A percentile compares a stretch with the other conserved stretches of the same genome.
phyloP scores from a whole-genome alignment of 768 basidiomycete genomes.

The Psilocybe tampanensis region DNA sequence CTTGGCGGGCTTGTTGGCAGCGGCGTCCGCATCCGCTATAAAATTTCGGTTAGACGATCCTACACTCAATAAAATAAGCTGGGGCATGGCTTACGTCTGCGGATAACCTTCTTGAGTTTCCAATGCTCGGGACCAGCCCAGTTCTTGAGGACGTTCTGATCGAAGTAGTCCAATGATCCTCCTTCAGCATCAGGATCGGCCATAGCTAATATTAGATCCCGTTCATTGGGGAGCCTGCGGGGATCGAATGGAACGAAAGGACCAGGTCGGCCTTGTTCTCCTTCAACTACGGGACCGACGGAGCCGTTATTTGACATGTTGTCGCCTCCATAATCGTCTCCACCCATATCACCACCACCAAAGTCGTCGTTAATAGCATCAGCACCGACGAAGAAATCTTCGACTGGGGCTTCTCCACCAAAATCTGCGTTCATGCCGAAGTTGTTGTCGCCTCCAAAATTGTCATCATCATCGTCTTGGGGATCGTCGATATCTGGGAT shows the following conservation, averaged over 20 bases:
- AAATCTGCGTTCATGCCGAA: conserved; percentile 33
- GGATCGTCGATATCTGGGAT: conserved; percentile 60
- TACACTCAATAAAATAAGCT: conserved; percentile 20
- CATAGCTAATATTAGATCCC: conserved; percentile 88
- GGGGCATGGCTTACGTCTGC: conserved; percentile 57
- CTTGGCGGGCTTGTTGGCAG: conserved; percentile 50
- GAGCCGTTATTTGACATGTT: conserved; percentile 46
- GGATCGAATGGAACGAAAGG: conserved; percentile 85
- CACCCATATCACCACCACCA: conserved; percentile 38
- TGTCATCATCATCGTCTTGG: conserved; percentile 46
- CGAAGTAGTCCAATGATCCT: conserved; percentile 86
- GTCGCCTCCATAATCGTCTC: conserved; percentile 42
- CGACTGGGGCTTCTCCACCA: conserved; percentile 20
- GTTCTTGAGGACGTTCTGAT: conserved; percentile 83
- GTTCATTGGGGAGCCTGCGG: conserved; percentile 68
- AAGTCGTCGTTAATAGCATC: conserved; percentile 44
- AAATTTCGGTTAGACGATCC: conserved; percentile 3
- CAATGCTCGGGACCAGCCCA: conserved; percentile 99
- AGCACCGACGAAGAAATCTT: conserved; percentile 41
- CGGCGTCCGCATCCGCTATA: conserved; percentile 33
- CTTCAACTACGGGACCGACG: conserved; percentile 43
- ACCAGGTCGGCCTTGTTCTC: conserved; percentile 42
- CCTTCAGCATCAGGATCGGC: conserved; percentile 52
- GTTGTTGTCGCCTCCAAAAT: conserved; percentile 43
- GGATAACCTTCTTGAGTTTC: conserved; percentile 85